These are phyloP conservation scores for Dichotomocladium elegans DNA, from an alignment of 371 early-diverging fungal genomes.

Conservation along the genomic window DNA sequence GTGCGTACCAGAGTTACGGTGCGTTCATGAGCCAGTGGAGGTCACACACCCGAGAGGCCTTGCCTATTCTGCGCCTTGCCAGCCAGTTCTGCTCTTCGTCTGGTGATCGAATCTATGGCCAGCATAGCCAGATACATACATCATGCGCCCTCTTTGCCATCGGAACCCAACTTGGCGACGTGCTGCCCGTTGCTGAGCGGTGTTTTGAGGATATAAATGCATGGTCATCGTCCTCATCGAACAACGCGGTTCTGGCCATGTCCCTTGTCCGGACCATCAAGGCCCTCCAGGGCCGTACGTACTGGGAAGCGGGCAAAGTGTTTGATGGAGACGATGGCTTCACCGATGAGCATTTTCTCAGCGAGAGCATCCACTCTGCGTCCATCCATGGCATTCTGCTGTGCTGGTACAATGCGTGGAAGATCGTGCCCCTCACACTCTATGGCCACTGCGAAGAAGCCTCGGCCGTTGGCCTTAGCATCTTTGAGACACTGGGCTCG, in stretches of 20 bases:
- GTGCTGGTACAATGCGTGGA: constrained; percentile 38
- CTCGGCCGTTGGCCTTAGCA: constrained; percentile 22
- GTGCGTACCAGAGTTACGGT: constrained; percentile 22
- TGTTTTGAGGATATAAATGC: constrained; percentile 34
- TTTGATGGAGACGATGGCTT: constrained; percentile 47
- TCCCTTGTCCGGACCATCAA: constrained; percentile 34
- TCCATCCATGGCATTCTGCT: constrained; percentile 22
- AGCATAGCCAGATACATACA: constrained; percentile 24
- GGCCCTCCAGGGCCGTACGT: constrained; percentile 38
- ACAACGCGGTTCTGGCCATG: constrained; percentile 29
- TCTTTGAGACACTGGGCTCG: constrained; percentile 15
- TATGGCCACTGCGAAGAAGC: constrained; percentile 40
- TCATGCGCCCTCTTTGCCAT: constrained; percentile 13
- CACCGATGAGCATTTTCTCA: constrained; percentile 32
- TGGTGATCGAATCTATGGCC: constrained; percentile 42
- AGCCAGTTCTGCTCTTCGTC: constrained; percentile 13
- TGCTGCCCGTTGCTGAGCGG: constrained; percentile 23
- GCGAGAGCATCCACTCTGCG: constrained; percentile 27
- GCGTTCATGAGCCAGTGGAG: constrained; percentile 31
- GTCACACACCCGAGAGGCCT: constrained; percentile 21
- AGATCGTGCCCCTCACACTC: constrained; percentile 32
- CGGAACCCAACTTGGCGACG: constrained; percentile 19
- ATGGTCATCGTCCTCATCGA: constrained; percentile 33
- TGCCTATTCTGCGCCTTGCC: too few species aligned
- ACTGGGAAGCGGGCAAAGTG: constrained; percentile 13